phyloP scores from a whole-genome alignment of 2,329 filamentous ascomycete species.

The Trichophyton mentagrophytes region DNA sequence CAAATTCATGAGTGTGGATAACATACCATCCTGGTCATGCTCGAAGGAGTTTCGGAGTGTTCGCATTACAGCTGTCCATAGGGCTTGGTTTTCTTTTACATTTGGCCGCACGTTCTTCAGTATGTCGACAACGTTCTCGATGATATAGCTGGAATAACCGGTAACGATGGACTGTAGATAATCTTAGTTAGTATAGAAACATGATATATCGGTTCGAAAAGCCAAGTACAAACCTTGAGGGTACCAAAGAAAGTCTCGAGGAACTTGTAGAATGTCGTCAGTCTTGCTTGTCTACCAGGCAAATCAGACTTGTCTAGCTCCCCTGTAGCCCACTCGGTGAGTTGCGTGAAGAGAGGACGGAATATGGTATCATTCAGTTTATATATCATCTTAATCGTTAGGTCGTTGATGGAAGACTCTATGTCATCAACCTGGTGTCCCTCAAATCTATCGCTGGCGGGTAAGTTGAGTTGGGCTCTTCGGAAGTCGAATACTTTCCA shows the following conservation, averaged over 20 bases:
- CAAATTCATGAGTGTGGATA: not conserved
- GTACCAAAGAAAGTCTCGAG: conserved; percentile 65
- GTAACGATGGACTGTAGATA: conserved; percentile 64
- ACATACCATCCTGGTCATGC: conserved; percentile 67
- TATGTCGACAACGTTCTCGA: conserved; percentile 59
- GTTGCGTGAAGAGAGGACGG: conserved; percentile 72
- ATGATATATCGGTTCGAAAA: not conserved
- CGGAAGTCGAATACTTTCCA: conserved; percentile 41
- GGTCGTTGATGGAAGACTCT: conserved; percentile 54
- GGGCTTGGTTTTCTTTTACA: conserved; percentile 40
- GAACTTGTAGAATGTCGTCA: conserved; percentile 71
- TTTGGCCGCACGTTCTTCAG: conserved; percentile 34
- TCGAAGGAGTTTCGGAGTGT: conserved; percentile 66
- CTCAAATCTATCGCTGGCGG: conserved; percentile 30
- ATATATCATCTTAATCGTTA: conserved; percentile 79
- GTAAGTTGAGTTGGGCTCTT: conserved; percentile 23
- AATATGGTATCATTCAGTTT: conserved; percentile 93
- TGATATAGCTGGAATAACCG: conserved; percentile 71
- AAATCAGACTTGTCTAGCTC: conserved; percentile 50
- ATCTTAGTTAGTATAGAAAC: not conserved
- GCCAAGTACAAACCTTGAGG: conserved; percentile 47
- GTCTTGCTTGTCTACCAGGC: conserved; percentile 47
- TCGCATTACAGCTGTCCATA: conserved; percentile 58
- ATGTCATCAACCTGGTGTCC: conserved; percentile 41
- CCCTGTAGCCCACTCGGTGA: conserved; percentile 67